Evolutionary conservation across 768 basidiomycete genomes (phyloP).

Genomic region (Pleurotus platypus): DNA sequence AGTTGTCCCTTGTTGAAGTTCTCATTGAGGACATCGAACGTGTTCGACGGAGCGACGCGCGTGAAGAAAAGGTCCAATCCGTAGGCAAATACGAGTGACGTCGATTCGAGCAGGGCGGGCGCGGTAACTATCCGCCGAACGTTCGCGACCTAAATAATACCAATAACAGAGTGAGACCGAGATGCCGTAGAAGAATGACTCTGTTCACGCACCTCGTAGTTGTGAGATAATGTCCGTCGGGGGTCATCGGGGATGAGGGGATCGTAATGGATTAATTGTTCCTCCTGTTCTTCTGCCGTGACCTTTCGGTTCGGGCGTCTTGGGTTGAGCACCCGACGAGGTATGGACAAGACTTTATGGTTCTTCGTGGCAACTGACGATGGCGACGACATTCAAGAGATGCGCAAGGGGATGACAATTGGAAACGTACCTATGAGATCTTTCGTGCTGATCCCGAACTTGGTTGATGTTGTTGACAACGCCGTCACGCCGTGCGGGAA

Average conservation of each 20-base stretch:
- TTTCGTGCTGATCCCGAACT: slow-evolving; percentile 83
- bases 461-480: slow-evolving; percentile 74
- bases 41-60: slow-evolving; percentile 79
- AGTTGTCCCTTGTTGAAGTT: slow-evolving; percentile 93
- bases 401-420: background rate
- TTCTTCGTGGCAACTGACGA: slow-evolving; percentile 70
- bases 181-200: background rate
- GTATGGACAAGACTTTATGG: slow-evolving; percentile 71
- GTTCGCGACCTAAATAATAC: slow-evolving; percentile 56
- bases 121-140: slow-evolving; percentile 70
- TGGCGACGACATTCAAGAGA: background rate
- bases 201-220: slow-evolving; percentile 33
- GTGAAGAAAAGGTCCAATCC: slow-evolving; percentile 91
- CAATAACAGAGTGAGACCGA: background rate
- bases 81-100: slow-evolving; percentile 80
- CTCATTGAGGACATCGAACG: slow-evolving; percentile 90
- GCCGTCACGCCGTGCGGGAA: slow-evolving; percentile 68
- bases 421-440: slow-evolving; percentile 73
- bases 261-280: slow-evolving; percentile 84
- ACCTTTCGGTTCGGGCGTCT: slow-evolving; percentile 75
- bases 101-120: slow-evolving; percentile 87
- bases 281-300: slow-evolving; percentile 77
- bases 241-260: slow-evolving; percentile 72
- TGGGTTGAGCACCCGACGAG: slow-evolving; percentile 75
- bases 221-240: slow-evolving; percentile 45